Evolutionary conservation across 306 rosid species (phyloP), one percentile per base, ranked within the genome.

Genomic region (Adenanthera pavonina): DNA sequence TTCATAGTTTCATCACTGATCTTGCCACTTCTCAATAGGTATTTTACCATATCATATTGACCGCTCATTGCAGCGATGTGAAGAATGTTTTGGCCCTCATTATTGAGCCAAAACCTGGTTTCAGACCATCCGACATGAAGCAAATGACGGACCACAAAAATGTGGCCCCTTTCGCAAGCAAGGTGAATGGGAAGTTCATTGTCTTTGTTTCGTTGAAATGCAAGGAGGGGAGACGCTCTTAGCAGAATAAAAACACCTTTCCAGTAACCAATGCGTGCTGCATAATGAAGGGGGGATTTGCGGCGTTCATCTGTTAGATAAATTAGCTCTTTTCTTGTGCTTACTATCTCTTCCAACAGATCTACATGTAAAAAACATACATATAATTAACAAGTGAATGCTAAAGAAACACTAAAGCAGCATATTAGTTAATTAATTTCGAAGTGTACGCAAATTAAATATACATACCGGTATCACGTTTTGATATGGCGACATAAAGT

Each of bases 21-120:
- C 30, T 66, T 0, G 3, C 30, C n/a, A 0, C 41, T 48, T 33
- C 9, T 62, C 13, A 81, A 17, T n/a, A 77, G 7, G 47, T 7
- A 49, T 9, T 53, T 44, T 1, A 75, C 78, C 35, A 79, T 36
- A 10, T 60, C 3, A 11, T 43, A 17, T 12, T 16, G 36, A 13
- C 82, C 75, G 20, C 14, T 44, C 13, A 62, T n/a, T 0, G 78
- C 84, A 6, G 82, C 87, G 1, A 80, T 74, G 7, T 84, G 87
- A 44, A 84, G 82, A 52, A 84, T 52, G 7, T 80, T 80, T 10
- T 65, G 81, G 13, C 65, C 60, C 2, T 17, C 33, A 2, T 52
- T 3, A 2, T 52, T 64, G 12, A 60, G 70, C 4, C 51, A 15
- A 11, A 38, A 54, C 2, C 4, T 71, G 0, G 54, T 6, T 4